phyloP scores from a whole-genome alignment of 108 stramenopile species.

The Conticribra guillardii region DNA sequence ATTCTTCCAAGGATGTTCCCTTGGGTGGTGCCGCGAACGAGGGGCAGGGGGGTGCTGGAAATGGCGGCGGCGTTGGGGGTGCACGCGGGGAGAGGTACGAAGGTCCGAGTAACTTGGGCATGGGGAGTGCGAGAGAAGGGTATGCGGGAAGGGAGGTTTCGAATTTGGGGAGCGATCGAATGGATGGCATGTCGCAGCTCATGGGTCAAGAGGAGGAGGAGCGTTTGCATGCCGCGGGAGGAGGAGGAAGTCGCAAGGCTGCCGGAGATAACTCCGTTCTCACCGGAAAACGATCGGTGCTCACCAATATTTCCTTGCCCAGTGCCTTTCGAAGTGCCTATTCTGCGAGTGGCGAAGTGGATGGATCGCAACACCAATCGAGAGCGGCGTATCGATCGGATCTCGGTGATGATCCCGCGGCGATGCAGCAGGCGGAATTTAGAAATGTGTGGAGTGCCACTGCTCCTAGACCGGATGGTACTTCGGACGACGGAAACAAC shows the following conservation, averaged over 20 bases:
- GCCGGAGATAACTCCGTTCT: slow-evolving; percentile 4
- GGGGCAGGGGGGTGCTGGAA: slow-evolving; percentile 3
- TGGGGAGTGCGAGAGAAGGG: slow-evolving; percentile 42
- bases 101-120: slow-evolving; percentile 36
- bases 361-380: slow-evolving; percentile 5
- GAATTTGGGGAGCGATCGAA: slow-evolving; percentile 15
- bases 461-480: slow-evolving; percentile 34
- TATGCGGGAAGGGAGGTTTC: not conserved
- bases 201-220: slow-evolving; percentile 42
- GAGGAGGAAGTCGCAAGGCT: not conserved
- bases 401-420: slow-evolving; percentile 38
- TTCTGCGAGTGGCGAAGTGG: slow-evolving; percentile 33
- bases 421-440: slow-evolving; percentile 46
- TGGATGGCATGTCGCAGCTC: slow-evolving; percentile 51
- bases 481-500: slow-evolving; percentile 24
- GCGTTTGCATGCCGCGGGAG: not conserved
- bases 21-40: slow-evolving; percentile 1
- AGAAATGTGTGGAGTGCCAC: slow-evolving; percentile 55
- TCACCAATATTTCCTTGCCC: slow-evolving; percentile 37
- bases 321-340: slow-evolving; percentile 51
- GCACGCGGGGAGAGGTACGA: not conserved
- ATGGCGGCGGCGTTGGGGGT: not conserved
- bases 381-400: slow-evolving; percentile 28
- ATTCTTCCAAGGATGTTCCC: slow-evolving; percentile 35
- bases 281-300: slow-evolving; percentile 35